phyloP scores from a whole-genome alignment of 2,329 filamentous ascomycete genomes.

The Cyclaneusma minus region DNA sequence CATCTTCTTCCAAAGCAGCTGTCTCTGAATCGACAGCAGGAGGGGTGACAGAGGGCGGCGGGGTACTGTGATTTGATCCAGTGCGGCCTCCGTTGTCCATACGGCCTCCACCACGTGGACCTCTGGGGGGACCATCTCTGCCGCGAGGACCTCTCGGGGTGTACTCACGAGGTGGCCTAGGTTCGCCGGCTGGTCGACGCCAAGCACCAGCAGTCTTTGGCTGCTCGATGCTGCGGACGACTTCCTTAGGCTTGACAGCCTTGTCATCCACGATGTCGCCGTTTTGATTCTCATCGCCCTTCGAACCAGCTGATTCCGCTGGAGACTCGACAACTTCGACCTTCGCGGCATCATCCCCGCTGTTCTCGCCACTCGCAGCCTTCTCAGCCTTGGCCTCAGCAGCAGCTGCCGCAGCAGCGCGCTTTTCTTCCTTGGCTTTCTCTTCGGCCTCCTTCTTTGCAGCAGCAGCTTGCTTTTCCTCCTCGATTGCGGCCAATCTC shows the following conservation, averaged over 20 bases:
- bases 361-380: conserved; percentile 21
- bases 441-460: conserved; percentile 61
- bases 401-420: conserved; percentile 44
- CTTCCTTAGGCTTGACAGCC: conserved; percentile 27
- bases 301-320: conserved; percentile 4
- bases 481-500: conserved; percentile 53
- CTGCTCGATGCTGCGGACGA: conserved; percentile 31
- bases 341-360: conserved; percentile 16
- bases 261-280: conserved; percentile 31
- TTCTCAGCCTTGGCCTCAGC: conserved; percentile 15
- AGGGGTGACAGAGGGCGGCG: conserved; percentile 26
- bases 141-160: conserved; percentile 20
- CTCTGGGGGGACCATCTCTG: conserved; percentile 25
- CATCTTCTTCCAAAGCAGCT: conserved; percentile 37
- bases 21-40: conserved; percentile 18
- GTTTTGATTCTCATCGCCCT: conserved; percentile 19
- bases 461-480: conserved; percentile 79
- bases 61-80: conserved; percentile 24
- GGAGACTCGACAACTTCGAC: conserved; percentile 16
- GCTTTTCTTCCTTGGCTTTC: conserved; percentile 39
- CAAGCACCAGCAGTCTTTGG: conserved; percentile 43
- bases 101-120: conserved; percentile 25
- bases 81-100: conserved; percentile 22
- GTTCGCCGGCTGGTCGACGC: conserved; percentile 33
- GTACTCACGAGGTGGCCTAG: conserved; percentile 16